These are phyloP conservation scores for Kodamaea sagamina DNA, from an alignment of 805 yeast species.

Conservation along the genomic window DNA sequence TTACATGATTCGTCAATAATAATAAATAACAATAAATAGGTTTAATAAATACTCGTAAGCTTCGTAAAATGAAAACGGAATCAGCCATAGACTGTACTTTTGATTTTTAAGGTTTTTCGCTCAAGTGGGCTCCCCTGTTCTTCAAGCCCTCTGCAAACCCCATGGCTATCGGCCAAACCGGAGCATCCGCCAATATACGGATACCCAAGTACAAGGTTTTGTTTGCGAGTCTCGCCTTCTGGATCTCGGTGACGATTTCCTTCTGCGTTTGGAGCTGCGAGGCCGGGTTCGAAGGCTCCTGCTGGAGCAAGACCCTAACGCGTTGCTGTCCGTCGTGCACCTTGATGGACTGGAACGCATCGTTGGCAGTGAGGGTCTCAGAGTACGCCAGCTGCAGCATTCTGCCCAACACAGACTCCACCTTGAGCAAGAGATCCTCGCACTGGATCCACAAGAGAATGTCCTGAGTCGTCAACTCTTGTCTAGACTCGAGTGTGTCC, in stretches of 20 bases:
- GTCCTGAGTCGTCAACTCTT: constrained; percentile 20
- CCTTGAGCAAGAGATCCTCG: constrained; percentile 57
- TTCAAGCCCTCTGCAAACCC: constrained; percentile 79
- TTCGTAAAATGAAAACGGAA: background rate
- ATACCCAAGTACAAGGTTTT: constrained; percentile 69
- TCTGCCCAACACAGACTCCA: constrained; percentile 59
- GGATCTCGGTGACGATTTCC: constrained; percentile 49
- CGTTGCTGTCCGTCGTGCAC: constrained; percentile 14
- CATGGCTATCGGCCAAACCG: constrained; percentile 82
- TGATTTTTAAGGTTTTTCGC: background rate
- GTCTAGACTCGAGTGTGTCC: constrained; percentile 49
- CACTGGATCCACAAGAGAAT: constrained; percentile 56
- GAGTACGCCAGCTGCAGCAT: constrained; percentile 51
- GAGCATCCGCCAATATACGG: constrained; percentile 78
- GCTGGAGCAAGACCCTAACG: constrained; percentile 13
- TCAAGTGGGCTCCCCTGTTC: constrained; percentile 39
- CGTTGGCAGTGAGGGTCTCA: constrained; percentile 60
- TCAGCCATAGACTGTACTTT: background rate
- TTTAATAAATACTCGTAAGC: constrained; percentile 6
- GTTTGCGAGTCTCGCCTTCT: constrained; percentile 52
- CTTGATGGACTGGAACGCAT: constrained; percentile 47
- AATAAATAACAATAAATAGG: constrained; percentile 9
- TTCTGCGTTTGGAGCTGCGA: constrained; percentile 32
- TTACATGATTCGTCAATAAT: constrained; percentile 2
- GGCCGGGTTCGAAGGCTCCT: background rate